These are phyloP conservation scores for Diatrype stigma DNA, from an alignment of 2,329 filamentous ascomycete species.

Conservation along the genomic window DNA sequence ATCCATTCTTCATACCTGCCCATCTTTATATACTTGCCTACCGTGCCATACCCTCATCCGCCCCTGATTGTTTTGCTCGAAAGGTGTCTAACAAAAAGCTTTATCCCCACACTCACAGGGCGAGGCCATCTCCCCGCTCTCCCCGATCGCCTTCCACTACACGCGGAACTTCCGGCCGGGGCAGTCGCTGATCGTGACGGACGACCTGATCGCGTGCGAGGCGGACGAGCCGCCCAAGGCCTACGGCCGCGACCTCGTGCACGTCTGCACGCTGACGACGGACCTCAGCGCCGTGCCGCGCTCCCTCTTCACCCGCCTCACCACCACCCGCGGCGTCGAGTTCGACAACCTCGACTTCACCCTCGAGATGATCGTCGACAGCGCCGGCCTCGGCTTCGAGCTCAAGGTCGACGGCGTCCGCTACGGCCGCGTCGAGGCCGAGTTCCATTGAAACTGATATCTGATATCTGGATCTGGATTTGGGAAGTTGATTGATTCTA, in stretches of 20 bases:
- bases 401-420: conserved; percentile 73
- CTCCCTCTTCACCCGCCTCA: conserved; percentile 68
- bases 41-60: not conserved
- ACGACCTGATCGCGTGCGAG: conserved; percentile 75
- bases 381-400: conserved; percentile 72
- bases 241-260: conserved; percentile 58
- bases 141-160: conserved; percentile 78
- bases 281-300: conserved; percentile 72
- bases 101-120: too few relatives aligned
- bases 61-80: not conserved
- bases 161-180: conserved; percentile 78
- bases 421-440: conserved; percentile 73
- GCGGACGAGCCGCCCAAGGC: conserved; percentile 60
- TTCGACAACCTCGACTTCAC: conserved; percentile 82
- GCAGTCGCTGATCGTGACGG: conserved; percentile 72
- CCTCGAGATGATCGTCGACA: conserved; percentile 78
- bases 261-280: conserved; percentile 77
- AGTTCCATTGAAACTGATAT: conserved; percentile 74
- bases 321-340: conserved; percentile 73
- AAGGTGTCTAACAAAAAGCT: not conserved
- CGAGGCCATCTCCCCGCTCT: conserved; percentile 68
- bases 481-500: too few relatives aligned
- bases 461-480: too few relatives aligned
- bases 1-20: too few relatives aligned
- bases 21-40: too few relatives aligned